Evolutionary conservation across 2,329 filamentous ascomycete species (phyloP), one percentile per base, ranked within the genome.

Genomic region (Nemania sp.): DNA sequence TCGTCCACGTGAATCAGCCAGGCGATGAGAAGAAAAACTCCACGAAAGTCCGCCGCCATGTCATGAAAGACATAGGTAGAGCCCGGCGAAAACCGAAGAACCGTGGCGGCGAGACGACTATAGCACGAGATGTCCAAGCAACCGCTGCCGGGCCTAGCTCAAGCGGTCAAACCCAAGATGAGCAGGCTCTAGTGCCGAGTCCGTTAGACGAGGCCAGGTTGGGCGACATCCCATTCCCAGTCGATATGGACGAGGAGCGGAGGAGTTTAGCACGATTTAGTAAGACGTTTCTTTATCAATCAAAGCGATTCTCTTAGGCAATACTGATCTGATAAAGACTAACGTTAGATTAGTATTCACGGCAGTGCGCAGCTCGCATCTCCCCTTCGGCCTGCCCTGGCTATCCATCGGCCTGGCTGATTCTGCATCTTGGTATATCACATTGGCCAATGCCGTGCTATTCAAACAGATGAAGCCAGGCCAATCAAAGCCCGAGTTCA

Each of bases 51-150:
- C 76, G 76, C 22, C 74, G 73, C 24, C 76, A 77, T 73, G 76
- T 77, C 10, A 77, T 77, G 76, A 77, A 77, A 49, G 76, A 77
- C 49, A 77, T 77, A 26, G 75, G 76, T 53, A 76, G 70, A 57
- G 58, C 76, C 27, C 70, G 76, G 49, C 72, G 76, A 15, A 74
- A 73, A 59, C 73, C 73, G 0, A 74, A 73, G 51, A 66, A 62
- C 22, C 63, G 59, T 10, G 15, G 51, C 11, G 15, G 51, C 32
- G 51, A 74, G 22, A 65, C 68, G 5, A 62, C 64, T 26, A 52
- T 72, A 11, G 68, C 63, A 22, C 41, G 18, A 51, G 5, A 24
- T 55, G 13, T n/a, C 10, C 3, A 32, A 32, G 13, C 11, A 18
- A 29, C 8, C 15, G 2, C 15, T 5, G 0, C 53, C 11, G 32